These are phyloP conservation scores for Ascochyta viciae-villosae DNA, from an alignment of 2,329 filamentous ascomycete species.

Conservation along the genomic window DNA sequence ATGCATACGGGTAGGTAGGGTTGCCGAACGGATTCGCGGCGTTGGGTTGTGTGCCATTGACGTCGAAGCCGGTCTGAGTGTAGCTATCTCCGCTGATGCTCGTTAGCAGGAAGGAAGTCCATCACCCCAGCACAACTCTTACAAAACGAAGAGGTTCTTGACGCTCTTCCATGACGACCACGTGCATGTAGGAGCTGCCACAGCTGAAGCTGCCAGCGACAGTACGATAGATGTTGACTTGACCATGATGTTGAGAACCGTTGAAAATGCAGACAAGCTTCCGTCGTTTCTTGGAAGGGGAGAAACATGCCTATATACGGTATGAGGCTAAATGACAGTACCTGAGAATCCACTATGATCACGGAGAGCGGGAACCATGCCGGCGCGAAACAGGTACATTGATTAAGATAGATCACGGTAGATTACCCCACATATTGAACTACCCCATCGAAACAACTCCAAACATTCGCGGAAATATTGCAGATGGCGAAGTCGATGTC, in stretches of 20 bases:
- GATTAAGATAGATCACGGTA: conserved; percentile 34
- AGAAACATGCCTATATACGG: conserved; percentile 18
- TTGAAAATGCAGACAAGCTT: not conserved
- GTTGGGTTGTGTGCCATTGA: conserved; percentile 59
- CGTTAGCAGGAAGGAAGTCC: conserved; percentile 2
- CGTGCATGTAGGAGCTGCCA: conserved; percentile 32
- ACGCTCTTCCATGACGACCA: conserved; percentile 46
- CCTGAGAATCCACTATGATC: conserved; percentile 17
- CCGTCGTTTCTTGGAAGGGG: not conserved
- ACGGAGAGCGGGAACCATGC: conserved; percentile 22
- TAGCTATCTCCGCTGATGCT: conserved; percentile 63
- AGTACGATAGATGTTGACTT: conserved; percentile 31
- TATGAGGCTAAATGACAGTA: conserved; percentile 15
- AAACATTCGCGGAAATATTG: conserved; percentile 30
- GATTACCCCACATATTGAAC: conserved; percentile 28
- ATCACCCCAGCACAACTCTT: not conserved
- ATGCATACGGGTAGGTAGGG: conserved; percentile 57
- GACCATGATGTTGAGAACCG: conserved; percentile 24
- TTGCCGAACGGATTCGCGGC: conserved; percentile 67
- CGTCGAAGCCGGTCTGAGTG: conserved; percentile 66
- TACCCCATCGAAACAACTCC: conserved; percentile 6
- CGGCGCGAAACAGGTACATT: conserved; percentile 34
- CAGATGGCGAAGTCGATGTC: conserved; percentile 7
- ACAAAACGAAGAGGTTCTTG: conserved; percentile 47
- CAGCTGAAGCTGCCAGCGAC: conserved; percentile 26